phyloP scores from a whole-genome alignment of 2,329 filamentous ascomycete species.

The Trichoderma pleuroti region DNA sequence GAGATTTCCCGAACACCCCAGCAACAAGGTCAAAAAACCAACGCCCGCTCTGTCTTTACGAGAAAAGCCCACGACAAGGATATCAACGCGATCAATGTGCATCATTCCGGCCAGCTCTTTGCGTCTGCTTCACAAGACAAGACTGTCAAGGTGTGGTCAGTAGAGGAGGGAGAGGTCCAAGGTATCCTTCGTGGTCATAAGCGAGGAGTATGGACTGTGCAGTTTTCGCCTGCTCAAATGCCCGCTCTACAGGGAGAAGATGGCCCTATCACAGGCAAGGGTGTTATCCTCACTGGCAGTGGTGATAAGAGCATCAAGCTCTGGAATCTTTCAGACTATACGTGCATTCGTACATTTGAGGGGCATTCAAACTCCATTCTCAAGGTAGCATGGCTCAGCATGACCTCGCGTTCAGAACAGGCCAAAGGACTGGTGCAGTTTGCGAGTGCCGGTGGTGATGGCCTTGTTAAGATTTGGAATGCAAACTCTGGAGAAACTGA shows the following conservation, averaged over 20 bases:
- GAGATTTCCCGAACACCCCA: slow-evolving; percentile 62
- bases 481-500: slow-evolving; percentile 79
- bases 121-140: slow-evolving; percentile 96
- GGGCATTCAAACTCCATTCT: slow-evolving; percentile 94
- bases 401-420: slow-evolving; percentile 47
- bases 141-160: slow-evolving; percentile 94
- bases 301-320: slow-evolving; percentile 96
- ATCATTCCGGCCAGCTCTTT: slow-evolving; percentile 72
- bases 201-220: slow-evolving; percentile 92
- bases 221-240: slow-evolving; percentile 77
- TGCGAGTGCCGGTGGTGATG: slow-evolving; percentile 86
- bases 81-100: slow-evolving; percentile 90
- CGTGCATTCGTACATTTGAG: slow-evolving; percentile 88
- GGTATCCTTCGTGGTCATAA: slow-evolving; percentile 91
- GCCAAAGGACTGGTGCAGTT: slow-evolving; percentile 64
- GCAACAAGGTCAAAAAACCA: slow-evolving; percentile 45
- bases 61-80: slow-evolving; percentile 98
- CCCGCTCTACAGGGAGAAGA: slow-evolving; percentile 70
- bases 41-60: slow-evolving; percentile 71
- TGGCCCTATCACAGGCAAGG: slow-evolving; percentile 70
- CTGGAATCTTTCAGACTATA: slow-evolving; percentile 91
- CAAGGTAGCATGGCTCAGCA: slow-evolving; percentile 82
- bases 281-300: slow-evolving; percentile 82
- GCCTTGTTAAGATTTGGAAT: slow-evolving; percentile 95
- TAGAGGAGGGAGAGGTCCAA: slow-evolving; percentile 82